A percentile compares a stretch with the other conserved stretches of the same genome.
These are phyloP conservation scores for Heracleum sosnowskyi DNA, from an alignment of 129 eudicot species.

Conservation along the genomic window DNA sequence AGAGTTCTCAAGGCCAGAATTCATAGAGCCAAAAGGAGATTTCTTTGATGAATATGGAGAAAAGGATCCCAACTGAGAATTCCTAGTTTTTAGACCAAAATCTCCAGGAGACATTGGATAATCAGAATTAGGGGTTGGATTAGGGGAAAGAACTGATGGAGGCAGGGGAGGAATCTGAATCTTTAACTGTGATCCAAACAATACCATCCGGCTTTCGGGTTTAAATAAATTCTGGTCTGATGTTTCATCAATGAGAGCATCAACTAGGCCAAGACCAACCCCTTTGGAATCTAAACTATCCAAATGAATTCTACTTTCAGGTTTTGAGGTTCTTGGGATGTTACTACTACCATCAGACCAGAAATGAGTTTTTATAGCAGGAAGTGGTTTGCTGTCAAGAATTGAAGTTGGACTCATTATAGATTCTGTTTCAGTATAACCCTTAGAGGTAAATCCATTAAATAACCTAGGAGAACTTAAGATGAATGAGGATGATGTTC, in stretches of 20 bases:
- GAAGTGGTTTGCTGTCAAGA: slow-evolving; percentile 40
- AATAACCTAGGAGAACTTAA: slow-evolving; percentile 61
- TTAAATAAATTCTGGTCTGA: slow-evolving; percentile 22
- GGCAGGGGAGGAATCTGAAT: slow-evolving; percentile 52
- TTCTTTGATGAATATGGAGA: slow-evolving; percentile 26
- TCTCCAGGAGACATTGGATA: slow-evolving; percentile 49
- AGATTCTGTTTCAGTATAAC: slow-evolving; percentile 37
- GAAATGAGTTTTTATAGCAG: slow-evolving; percentile 42
- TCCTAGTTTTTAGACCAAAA: slow-evolving; percentile 62
- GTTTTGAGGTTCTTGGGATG: slow-evolving; percentile 28
- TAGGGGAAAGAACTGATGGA: slow-evolving; percentile 21
- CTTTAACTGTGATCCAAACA: slow-evolving; percentile 64
- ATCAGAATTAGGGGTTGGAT: slow-evolving; percentile 10
- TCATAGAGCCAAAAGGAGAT: slow-evolving; percentile 30
- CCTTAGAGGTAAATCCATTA: slow-evolving; percentile 39
- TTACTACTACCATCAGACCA: slow-evolving; percentile 26
- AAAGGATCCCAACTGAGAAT: slow-evolving; percentile 26
- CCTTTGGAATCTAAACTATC: slow-evolving; percentile 49
- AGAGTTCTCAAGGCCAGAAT: slow-evolving; percentile 23
- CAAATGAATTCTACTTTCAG: slow-evolving; percentile 27
- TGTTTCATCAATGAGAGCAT: slow-evolving; percentile 42
- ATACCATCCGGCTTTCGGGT: slow-evolving; percentile 32
- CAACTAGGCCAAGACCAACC: slow-evolving; percentile 52
- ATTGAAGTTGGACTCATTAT: slow-evolving; percentile 66
- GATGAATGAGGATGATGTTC: slow-evolving; percentile 37